Evolutionary conservation across 306 rosid species (phyloP).

Genomic region (Ziziphus jujuba): DNA sequence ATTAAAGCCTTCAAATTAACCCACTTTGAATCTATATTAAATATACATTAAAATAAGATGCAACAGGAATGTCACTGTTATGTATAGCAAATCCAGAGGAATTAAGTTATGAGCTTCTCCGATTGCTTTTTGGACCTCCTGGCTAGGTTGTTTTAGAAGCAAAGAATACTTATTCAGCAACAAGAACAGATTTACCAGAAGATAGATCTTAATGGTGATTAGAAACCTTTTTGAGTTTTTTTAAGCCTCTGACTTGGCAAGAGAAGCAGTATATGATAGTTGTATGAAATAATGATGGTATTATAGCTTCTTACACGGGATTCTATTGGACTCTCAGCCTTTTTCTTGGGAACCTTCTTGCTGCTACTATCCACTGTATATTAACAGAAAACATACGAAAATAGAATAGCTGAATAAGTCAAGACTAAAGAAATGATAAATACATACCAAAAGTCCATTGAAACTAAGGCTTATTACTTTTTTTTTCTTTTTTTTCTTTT

Average conservation of each 20-base stretch:
- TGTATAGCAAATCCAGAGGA: constrained; percentile 9
- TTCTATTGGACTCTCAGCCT: constrained; percentile 25
- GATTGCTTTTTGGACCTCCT: no score
- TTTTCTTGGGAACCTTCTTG: constrained; percentile 30
- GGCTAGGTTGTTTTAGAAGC: no score
- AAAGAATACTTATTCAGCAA: no score
- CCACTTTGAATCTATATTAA: not conserved
- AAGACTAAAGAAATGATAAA: not conserved
- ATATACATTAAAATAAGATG: not conserved
- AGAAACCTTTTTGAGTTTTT: no score
- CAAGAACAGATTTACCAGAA: no score
- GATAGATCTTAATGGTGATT: no score
- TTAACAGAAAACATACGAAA: constrained; percentile 4
- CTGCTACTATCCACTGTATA: constrained; percentile 43
- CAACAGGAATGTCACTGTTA: not conserved
- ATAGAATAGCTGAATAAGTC: constrained; percentile 4
- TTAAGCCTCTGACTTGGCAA: no score
- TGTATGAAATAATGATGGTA: not conserved
- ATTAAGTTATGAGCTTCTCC: not conserved
- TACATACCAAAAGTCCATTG: not conserved
- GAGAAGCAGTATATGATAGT: not conserved
- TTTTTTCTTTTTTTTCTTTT: no score
- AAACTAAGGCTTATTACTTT: not conserved
- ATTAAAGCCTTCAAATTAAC: not conserved
- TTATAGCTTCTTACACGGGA: constrained; percentile 42